Conservation (phyloP, 768 basidiomycete species). For the Scleroderma bovista region DNA sequence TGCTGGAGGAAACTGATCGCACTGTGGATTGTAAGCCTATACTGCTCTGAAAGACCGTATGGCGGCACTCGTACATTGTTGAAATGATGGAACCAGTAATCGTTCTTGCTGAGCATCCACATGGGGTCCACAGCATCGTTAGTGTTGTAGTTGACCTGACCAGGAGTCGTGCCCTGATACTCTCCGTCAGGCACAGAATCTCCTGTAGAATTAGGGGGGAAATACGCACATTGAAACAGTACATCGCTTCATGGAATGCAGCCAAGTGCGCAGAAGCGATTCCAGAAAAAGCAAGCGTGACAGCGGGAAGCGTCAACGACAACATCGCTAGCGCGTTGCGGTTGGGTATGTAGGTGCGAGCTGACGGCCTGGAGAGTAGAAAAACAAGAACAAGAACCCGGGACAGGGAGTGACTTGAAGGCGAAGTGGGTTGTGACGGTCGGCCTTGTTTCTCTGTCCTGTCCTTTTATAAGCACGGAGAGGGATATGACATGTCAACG, state of each 20-base stretch:
- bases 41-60: neutral
- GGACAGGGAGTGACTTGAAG: too few relatives aligned
- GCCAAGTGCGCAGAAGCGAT: slow-evolving; percentile 35
- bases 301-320: neutral
- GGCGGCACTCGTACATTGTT: slow-evolving; percentile 25
- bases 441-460: too few relatives aligned
- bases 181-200: neutral
- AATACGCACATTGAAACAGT: slow-evolving; percentile 35
- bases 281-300: neutral
- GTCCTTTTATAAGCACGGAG: too few relatives aligned
- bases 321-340: too few relatives aligned
- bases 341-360: too few relatives aligned
- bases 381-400: too few relatives aligned
- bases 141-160: slow-evolving; percentile 33
- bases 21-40: slow-evolving; percentile 21
- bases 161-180: slow-evolving; percentile 24
- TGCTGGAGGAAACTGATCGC: slow-evolving; percentile 41
- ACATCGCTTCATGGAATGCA: slow-evolving; percentile 41
- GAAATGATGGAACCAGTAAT: slow-evolving; percentile 37
- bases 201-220: neutral
- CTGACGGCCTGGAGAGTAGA: too few relatives aligned
- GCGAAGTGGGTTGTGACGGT: too few relatives aligned
- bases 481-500: too few relatives aligned
- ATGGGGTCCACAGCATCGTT: slow-evolving; percentile 36
- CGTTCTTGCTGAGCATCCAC: slow-evolving; percentile 34